A percentile compares a stretch with the other conserved stretches of the same genome.
Conservation (phyloP, 768 basidiomycete species). For the Myochromella boudieri region DNA sequence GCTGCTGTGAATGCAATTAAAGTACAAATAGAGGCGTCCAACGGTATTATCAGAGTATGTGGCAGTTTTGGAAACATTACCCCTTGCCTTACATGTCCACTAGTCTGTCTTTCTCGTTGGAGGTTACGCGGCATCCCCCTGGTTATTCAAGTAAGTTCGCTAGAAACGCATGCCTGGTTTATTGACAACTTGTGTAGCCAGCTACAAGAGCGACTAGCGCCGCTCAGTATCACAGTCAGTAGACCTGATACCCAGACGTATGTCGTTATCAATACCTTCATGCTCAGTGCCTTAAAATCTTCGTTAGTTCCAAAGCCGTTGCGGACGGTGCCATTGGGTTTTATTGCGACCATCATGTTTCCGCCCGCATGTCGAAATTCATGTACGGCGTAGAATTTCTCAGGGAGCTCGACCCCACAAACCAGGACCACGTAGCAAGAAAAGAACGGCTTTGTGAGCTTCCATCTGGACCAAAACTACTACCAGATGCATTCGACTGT, state of each 20-base stretch:
- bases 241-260: slow-evolving; percentile 82
- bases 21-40: slow-evolving; percentile 66
- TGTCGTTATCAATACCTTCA: slow-evolving; percentile 15
- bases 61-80: neutral
- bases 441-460: slow-evolving; percentile 69
- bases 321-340: slow-evolving; percentile 84
- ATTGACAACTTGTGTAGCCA: slow-evolving; percentile 50
- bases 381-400: slow-evolving; percentile 85
- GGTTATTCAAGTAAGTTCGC: slow-evolving; percentile 60
- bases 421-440: slow-evolving; percentile 65
- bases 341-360: slow-evolving; percentile 83
- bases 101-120: slow-evolving; percentile 85
- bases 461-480: slow-evolving; percentile 73
- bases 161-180: no score
- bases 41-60: slow-evolving; percentile 62
- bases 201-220: slow-evolving; percentile 64
- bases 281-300: neutral
- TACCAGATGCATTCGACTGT: slow-evolving; percentile 83
- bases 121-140: slow-evolving; percentile 81
- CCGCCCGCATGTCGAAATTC: slow-evolving; percentile 75
- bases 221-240: slow-evolving; percentile 60
- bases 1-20: slow-evolving; percentile 71
- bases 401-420: slow-evolving; percentile 61
- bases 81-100: neutral
- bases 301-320: slow-evolving; percentile 75